These are phyloP conservation scores for Mucor indicus DNA, from an alignment of 371 early-diverging fungal genomes.

Conservation along the genomic window DNA sequence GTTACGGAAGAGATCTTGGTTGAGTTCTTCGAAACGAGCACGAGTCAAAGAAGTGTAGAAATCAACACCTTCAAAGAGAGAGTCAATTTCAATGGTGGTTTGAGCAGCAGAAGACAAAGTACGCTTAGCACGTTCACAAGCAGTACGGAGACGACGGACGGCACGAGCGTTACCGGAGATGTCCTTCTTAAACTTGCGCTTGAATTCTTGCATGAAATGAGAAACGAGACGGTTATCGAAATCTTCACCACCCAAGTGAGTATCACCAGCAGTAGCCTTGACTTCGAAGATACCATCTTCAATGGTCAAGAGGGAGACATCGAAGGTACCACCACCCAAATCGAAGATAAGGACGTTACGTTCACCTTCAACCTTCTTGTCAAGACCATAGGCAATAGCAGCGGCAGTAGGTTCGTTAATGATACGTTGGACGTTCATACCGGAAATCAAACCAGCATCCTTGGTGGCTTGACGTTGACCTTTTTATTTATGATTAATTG, in stretches of 20 bases:
- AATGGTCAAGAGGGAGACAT: slow-evolving; percentile 91
- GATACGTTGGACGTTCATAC: slow-evolving; percentile 81
- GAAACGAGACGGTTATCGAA: slow-evolving; percentile 89
- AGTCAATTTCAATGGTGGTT: slow-evolving; percentile 90
- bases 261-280: slow-evolving; percentile 96
- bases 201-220: slow-evolving; percentile 84
- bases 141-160: slow-evolving; percentile 90
- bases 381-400: slow-evolving; percentile 94
- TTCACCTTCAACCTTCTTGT: slow-evolving; percentile 75
- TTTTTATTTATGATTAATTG: slow-evolving; percentile 12
- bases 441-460: slow-evolving; percentile 80
- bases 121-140: slow-evolving; percentile 97
- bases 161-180: slow-evolving; percentile 85
- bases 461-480: slow-evolving; percentile 88
- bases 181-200: slow-evolving; percentile 83
- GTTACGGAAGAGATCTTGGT: slow-evolving; percentile 82
- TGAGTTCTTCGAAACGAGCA: slow-evolving; percentile 93
- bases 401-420: slow-evolving; percentile 97
- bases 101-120: slow-evolving; percentile 86
- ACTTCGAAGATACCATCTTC: slow-evolving; percentile 92
- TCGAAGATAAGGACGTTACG: slow-evolving; percentile 90
- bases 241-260: slow-evolving; percentile 98
- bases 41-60: slow-evolving; percentile 86
- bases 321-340: slow-evolving; percentile 96
- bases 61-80: slow-evolving; percentile 88